Conservation (phyloP, 202 grass and related monocot genomes). For the Carex sylvatica region DNA sequence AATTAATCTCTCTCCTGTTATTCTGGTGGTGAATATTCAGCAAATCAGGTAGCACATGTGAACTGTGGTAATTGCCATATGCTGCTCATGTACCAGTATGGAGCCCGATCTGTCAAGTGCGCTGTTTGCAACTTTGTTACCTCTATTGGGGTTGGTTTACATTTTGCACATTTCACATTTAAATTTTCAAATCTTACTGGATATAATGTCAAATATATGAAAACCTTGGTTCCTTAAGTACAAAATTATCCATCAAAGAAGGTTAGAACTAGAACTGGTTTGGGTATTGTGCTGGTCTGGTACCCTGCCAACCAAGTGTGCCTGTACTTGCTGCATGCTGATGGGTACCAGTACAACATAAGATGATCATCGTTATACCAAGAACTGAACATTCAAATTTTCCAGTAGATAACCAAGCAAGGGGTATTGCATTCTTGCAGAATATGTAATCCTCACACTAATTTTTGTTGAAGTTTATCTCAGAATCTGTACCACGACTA, state of each 20-base stretch:
- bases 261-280: background rate
- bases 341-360: background rate
- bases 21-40: conserved; percentile 39
- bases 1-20: background rate
- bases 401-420: background rate
- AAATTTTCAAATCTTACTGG: background rate
- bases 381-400: background rate
- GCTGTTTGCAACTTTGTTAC: conserved; percentile 95
- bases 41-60: conserved; percentile 96
- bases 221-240: background rate
- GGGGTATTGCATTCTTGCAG: background rate
- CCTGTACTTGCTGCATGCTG: background rate
- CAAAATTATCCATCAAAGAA: background rate
- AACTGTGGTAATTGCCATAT: conserved; percentile 93
- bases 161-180: background rate
- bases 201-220: background rate
- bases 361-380: background rate
- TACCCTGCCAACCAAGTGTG: background rate
- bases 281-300: background rate
- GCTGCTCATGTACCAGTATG: conserved; percentile 99
- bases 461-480: background rate
- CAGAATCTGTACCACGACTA: background rate
- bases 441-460: background rate
- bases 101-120: conserved; percentile 94
- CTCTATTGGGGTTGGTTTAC: conserved; percentile 60